Evolutionary conservation across 176 grass and related monocot genomes (phyloP), one percentile per base, ranked within the genome.

Genomic region (Aegilops longissima): DNA sequence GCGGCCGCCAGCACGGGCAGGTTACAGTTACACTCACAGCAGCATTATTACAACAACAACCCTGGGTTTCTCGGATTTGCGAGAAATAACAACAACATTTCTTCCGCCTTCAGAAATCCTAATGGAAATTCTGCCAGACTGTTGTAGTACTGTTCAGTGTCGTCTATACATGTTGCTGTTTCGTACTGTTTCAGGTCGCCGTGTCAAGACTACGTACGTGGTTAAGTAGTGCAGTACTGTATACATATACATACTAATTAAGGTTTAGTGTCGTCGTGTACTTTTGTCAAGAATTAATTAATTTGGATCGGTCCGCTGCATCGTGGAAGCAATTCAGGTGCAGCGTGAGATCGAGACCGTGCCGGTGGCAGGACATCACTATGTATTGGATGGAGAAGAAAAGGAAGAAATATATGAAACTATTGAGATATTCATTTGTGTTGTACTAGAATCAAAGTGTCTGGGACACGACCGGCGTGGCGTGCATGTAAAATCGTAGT

Each of bases 101-200:
- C 70, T 80, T 87, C 70, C 52, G 42, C 27, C 80, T 81, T 85
- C 63, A 82, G 67, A 88, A 78, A 88, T 85, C 79, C 71, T 12
- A 58, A 70, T 8, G 78, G 89, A 75, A 87, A 87, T 80, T 63
- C 76, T 40, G 52, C 20, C 10, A 81, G 38, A 64, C 81, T 85
- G 40, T 80, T 81, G 49, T 73, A 80, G 61, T 68, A 81, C 62
- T 84, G 82, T 81, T 65, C 39, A 62, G 62, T 40, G 77, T 73
- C 73, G 80, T 66, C 24, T 82, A 86, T 82, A 44, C 85, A 80
- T 74, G 81, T 49, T 80, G 24, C 2, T 84, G 27, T 91, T 84
- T 29, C 27, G 16, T 76, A 59, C 61, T 84, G 36, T 81, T 81
- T 54, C 56, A 58, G 23, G 23, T 83, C 8, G 73, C n/a, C 40